Base-by-base conservation (phyloP, 257 asterid genomes). In the Solanum paucissectum region DNA sequence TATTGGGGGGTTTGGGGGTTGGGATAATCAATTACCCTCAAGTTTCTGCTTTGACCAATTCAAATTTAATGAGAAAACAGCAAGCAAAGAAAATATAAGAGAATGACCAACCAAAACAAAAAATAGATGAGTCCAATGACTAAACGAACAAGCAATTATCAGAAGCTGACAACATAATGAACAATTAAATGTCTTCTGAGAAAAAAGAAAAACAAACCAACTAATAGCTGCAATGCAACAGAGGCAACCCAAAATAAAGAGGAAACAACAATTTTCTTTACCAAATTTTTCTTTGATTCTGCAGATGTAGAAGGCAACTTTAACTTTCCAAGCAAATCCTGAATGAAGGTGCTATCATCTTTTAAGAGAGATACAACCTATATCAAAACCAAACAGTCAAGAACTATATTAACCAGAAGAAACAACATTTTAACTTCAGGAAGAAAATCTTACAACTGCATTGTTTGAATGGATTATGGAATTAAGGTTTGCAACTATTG, bases 281-380 rank as follows among this genome's bases (percentile, higher is more conserved):
- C 99, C 99, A 94, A 91, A 84, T 91, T 92, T 91, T 92, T 93
- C 90, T 95, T 96, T 4, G 99, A 93, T 88, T 94, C 99, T 21
- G 86, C 77, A 52, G 96, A 90, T 84, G 93, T 92, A 37, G 92
- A 87, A 42, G 98, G 91, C 81, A 95, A 92, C 92, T 93, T 97
- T 92, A 97, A 91, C 92, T 93, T 94, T 87, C 94, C 94, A 91
- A 97, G 95, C 87, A 97, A 91, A 87, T 97, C 99, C 91, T 93
- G 95, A 87, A 97, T 92, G 92, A 96, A 97, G 87, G 93, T 85
- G 91, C 74, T 93, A 81, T 97, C 98, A 87, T 97, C 99, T 91
- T 96, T 97, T 86, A 97, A 94, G 88, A 94, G 90, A 33, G 98
- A 96, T 86, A 96, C 94, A 86, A 97, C 97, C 99, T 97, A 89